A percentile compares a stretch with the other conserved stretches of the same genome.
Evolutionary conservation across 164 flowering plant species (phyloP).

Genomic region (Magnolia sinica): DNA sequence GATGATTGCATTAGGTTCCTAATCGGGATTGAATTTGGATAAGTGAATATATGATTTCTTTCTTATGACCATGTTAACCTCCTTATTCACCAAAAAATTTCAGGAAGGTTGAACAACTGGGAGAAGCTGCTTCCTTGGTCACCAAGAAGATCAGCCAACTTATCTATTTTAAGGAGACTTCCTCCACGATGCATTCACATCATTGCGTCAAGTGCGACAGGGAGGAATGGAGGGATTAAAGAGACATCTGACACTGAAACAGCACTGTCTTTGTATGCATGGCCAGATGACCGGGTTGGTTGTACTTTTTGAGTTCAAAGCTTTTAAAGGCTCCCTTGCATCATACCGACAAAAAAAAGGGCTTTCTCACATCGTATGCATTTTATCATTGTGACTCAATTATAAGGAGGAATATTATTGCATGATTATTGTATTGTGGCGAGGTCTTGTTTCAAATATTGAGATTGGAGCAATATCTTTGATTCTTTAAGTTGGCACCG

Average conservation of each 20-base stretch:
- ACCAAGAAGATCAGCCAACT: slow-evolving; percentile 5
- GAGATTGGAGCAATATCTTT: background rate
- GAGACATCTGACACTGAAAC: slow-evolving; percentile 15
- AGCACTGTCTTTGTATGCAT: slow-evolving; percentile 12
- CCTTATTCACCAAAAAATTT: background rate
- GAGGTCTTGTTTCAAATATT: background rate
- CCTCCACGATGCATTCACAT: slow-evolving; percentile 6
- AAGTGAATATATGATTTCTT: background rate
- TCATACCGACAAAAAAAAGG: background rate
- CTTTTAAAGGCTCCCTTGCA: background rate
- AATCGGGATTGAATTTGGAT: background rate
- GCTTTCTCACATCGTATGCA: background rate
- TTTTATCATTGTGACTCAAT: background rate
- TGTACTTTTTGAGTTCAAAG: background rate
- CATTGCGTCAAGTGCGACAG: slow-evolving; percentile 8
- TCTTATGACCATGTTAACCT: background rate
- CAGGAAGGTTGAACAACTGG: slow-evolving; percentile 18
- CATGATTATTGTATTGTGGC: too few relatives aligned
- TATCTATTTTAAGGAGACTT: slow-evolving; percentile 3
- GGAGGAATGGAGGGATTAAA: slow-evolving; percentile 6
- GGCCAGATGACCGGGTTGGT: slow-evolving; percentile 32
- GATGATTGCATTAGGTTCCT: background rate
- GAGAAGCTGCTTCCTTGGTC: slow-evolving; percentile 13
- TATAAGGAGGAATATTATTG: too few relatives aligned
- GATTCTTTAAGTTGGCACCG: too few relatives aligned